These are phyloP conservation scores for Hymenoscyphus fraxineus DNA, from an alignment of 2,329 filamentous ascomycete species.

Conservation along the genomic window DNA sequence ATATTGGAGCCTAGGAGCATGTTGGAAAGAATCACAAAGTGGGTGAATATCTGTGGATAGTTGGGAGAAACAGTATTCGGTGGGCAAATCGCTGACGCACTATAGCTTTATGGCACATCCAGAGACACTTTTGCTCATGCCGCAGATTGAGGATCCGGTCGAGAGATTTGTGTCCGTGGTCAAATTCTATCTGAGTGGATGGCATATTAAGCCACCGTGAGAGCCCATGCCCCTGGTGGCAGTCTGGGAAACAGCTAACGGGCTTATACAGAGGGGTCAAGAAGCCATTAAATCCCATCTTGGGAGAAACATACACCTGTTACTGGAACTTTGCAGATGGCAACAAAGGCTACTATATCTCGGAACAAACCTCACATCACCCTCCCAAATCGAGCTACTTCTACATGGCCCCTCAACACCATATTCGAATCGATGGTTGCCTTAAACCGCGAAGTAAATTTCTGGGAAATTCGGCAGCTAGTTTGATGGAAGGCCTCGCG, in stretches of 20 bases:
- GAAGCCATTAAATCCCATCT: conserved; percentile 93
- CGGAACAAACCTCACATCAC: conserved; percentile 97
- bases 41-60: conserved; percentile 35
- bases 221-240: conserved; percentile 36
- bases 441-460: conserved; percentile 94
- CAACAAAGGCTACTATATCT: conserved; percentile 89
- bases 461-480: conserved; percentile 93
- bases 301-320: conserved; percentile 91
- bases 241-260: conserved; percentile 5
- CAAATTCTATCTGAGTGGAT: conserved; percentile 97
- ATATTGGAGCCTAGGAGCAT: conserved; percentile 97
- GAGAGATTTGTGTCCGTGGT: conserved; percentile 91
- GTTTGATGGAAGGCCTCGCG: conserved; percentile 96
- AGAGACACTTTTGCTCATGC: conserved; percentile 86
- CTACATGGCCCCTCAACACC: conserved; percentile 90
- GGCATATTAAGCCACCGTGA: conserved; percentile 97
- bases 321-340: conserved; percentile 90
- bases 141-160: conserved; percentile 81
- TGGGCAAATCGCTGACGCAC: conserved; percentile 19
- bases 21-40: conserved; percentile 99
- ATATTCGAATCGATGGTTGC: conserved; percentile 93
- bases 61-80: neutral
- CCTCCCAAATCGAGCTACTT: conserved; percentile 99
- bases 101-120: conserved; percentile 97
- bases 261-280: conserved; percentile 72